Percentiles rank a stretch among this genome's conserved stretches.
Conservation (phyloP, 2,329 filamentous ascomycete species). For the Fragosphaeria purpurea region DNA sequence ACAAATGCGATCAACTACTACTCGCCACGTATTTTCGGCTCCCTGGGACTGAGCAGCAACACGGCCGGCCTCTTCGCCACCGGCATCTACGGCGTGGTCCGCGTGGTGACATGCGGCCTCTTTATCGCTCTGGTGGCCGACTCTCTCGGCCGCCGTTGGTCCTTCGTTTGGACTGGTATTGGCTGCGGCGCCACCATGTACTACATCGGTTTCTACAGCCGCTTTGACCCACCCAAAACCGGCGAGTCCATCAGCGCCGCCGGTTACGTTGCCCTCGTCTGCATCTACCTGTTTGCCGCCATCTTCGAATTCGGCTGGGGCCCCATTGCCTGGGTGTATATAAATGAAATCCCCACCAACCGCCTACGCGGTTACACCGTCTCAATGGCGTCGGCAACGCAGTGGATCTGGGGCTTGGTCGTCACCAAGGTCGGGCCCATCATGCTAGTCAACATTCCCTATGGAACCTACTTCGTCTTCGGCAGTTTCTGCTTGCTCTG, state of each 20-base stretch:
- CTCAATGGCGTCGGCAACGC: conserved; percentile 53
- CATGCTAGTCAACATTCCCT: conserved; percentile 53
- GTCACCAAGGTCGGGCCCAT: conserved; percentile 60
- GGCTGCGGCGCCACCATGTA: conserved; percentile 21
- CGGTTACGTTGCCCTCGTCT: conserved; percentile 57
- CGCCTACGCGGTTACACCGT: conserved; percentile 61
- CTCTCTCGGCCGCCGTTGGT: conserved; percentile 14
- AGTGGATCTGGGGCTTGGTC: conserved; percentile 50
- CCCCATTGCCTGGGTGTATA: conserved; percentile 62
- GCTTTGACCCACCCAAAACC: conserved; percentile 26
- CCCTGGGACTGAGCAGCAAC: conserved; percentile 48
- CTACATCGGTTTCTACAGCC: conserved; percentile 44
- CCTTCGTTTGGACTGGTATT: conserved; percentile 16
- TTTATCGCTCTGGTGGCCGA: conserved; percentile 12
- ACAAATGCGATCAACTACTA: conserved; percentile 60
- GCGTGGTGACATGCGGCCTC: conserved; percentile 41
- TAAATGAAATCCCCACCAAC: conserved; percentile 64
- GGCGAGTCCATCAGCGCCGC: conserved; percentile 46
- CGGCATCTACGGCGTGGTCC: conserved; percentile 53
- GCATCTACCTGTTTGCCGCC: conserved; percentile 66
- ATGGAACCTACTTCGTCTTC: conserved; percentile 64
- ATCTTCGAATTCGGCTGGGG: conserved; percentile 70
- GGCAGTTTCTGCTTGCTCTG: conserved; percentile 49
- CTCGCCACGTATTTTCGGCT: conserved; percentile 50
- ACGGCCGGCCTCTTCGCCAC: conserved; percentile 50